A percentile compares a stretch with the other conserved stretches of the same genome.
Evolutionary conservation across 2,329 filamentous ascomycete species (phyloP).

Genomic region (Colletotrichum tanaceti): DNA sequence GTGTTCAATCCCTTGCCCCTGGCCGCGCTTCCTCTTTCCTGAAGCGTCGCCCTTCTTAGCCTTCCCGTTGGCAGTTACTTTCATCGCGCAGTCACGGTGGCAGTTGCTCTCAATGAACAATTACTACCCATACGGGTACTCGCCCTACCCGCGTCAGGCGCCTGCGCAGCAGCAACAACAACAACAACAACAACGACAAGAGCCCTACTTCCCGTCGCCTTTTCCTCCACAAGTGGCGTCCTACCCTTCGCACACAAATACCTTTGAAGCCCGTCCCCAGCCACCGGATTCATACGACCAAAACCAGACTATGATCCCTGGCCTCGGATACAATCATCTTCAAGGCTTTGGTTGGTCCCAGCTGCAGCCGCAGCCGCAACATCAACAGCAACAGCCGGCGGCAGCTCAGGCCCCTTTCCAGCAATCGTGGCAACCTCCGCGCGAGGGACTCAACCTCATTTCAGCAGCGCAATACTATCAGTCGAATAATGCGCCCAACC

Average conservation of each 20-base stretch:
- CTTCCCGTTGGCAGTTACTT: not conserved
- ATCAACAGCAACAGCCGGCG: slow-evolving; percentile 2
- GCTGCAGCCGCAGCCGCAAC: slow-evolving; percentile 6
- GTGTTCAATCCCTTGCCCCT: not conserved
- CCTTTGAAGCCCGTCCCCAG: slow-evolving; percentile 14
- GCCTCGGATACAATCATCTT: slow-evolving; percentile 41
- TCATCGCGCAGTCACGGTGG: slow-evolving; percentile 9
- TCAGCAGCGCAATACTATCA: slow-evolving; percentile 40
- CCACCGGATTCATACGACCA: slow-evolving; percentile 39
- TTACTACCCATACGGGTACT: slow-evolving; percentile 53
- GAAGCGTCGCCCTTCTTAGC: not conserved
- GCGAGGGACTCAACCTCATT: slow-evolving; percentile 40
- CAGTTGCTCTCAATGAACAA: slow-evolving; percentile 49
- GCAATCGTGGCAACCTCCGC: slow-evolving; percentile 30
- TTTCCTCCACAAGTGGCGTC: slow-evolving; percentile 12
- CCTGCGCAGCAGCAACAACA: slow-evolving; percentile 25
- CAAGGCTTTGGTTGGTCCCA: slow-evolving; percentile 28
- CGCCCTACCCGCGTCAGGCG: slow-evolving; percentile 47
- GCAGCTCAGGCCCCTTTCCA: not conserved
- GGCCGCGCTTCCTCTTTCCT: too few relatives aligned
- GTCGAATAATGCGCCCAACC: slow-evolving; percentile 35
- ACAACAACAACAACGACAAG: slow-evolving; percentile 27
- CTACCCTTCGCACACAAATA: slow-evolving; percentile 26
- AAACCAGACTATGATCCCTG: slow-evolving; percentile 44
- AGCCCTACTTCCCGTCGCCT: slow-evolving; percentile 36